Evolutionary conservation across 2,329 filamentous ascomycete genomes (phyloP), one percentile per base, ranked within the genome.

Genomic region (Hypoxylon rubiginosum): DNA sequence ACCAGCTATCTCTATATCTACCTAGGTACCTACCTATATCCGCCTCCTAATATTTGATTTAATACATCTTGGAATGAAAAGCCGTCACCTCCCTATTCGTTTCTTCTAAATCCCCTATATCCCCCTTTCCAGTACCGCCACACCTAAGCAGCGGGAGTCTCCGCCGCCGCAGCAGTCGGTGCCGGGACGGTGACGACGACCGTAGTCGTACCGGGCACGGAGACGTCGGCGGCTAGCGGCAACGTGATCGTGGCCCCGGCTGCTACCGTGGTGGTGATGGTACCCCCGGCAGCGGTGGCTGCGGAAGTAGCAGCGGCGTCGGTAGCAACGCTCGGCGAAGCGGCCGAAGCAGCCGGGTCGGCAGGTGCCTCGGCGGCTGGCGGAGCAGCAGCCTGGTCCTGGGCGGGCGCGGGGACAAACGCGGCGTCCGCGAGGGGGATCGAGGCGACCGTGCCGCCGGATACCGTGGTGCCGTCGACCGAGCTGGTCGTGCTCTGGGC

Each of bases 351-450:
- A 28, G 63, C 49, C 13, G 55, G 26, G 21, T 39, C 36, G 13
- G 62, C 62, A 10, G 69, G 49, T 0, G 63, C 28, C 4, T 36
- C 49, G 15, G 49, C 48, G n/a, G 59, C 48, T 5, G 71, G 59
- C 21, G 66, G 48, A 15, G 63, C 64, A 10, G 32, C 64, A 5
- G 58, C 62, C 13, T 68, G 67, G 11, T 62, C 43, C 39, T 74
- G 1, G 0, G 66, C 58, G 2, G 74, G 64, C 3, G 74, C 72
- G 4, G 73, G 72, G 7, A 71, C 66, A 45, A 77, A 77, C 1
- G 74, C 75, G 1, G 76, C 76, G 4, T 67, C 69, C 2, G 71
- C 75, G 1, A 78, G 67, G 1, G 75, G 72, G 19, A 78, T 77
- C 45, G 71, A 66, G 10, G 67, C 75, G 1, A 76, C 75, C 0